phyloP scores from a whole-genome alignment of 441 rosid genomes.

The Metrosideros polymorpha region DNA sequence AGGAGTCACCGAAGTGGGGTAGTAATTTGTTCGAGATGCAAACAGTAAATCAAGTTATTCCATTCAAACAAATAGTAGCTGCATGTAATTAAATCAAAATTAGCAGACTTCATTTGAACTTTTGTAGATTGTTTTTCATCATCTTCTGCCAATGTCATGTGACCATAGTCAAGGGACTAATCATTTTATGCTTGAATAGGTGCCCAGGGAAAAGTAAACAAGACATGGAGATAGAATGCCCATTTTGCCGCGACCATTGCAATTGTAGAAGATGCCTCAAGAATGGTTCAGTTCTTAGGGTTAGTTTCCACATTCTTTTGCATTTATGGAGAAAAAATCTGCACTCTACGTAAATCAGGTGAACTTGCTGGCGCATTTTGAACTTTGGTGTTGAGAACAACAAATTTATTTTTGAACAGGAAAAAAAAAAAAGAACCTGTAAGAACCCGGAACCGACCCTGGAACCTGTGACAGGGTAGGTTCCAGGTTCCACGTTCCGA shows the following conservation, averaged over 20 bases:
- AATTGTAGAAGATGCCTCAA: not conserved
- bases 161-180: not conserved
- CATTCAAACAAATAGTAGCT: not conserved
- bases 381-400: too few species aligned
- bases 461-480: too few species aligned
- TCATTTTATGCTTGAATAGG: not conserved
- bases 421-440: too few species aligned
- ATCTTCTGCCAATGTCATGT: not conserved
- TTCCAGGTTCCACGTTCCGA: too few species aligned
- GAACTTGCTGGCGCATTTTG: too few species aligned
- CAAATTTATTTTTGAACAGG: too few species aligned
- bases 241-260: not conserved
- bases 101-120: not conserved
- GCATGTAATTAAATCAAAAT: not conserved
- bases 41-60: constrained; percentile 6
- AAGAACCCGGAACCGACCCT: too few species aligned
- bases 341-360: too few species aligned
- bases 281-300: not conserved
- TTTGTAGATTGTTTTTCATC: not conserved
- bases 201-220: not conserved
- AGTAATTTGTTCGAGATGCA: constrained; percentile 21
- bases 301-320: not conserved
- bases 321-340: too few species aligned
- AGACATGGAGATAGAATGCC: not conserved
- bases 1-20: constrained; percentile 11